Conservation (phyloP, 2,329 filamentous ascomycete species). For the Penicillium sp. region DNA sequence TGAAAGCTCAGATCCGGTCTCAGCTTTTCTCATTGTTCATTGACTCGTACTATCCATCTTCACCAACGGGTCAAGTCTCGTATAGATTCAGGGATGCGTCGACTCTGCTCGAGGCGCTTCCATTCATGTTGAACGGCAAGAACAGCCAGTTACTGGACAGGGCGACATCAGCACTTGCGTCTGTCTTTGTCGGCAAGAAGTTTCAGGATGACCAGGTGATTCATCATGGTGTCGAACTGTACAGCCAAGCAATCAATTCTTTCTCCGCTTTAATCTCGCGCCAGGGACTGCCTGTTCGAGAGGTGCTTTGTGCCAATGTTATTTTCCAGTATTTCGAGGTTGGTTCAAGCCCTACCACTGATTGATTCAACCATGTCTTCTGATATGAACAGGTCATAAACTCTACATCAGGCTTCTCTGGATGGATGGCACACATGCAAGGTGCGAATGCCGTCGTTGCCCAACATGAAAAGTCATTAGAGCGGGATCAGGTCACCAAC, state of each 20-base stretch:
- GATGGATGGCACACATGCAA: slow-evolving; percentile 25
- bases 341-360: not conserved
- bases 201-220: slow-evolving; percentile 17
- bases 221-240: slow-evolving; percentile 16
- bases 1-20: slow-evolving; percentile 23
- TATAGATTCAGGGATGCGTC: slow-evolving; percentile 15
- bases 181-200: slow-evolving; percentile 24
- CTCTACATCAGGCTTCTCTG: slow-evolving; percentile 20
- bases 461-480: slow-evolving; percentile 15
- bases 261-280: slow-evolving; percentile 18
- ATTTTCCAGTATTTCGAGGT: slow-evolving; percentile 26
- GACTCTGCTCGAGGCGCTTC: slow-evolving; percentile 18
- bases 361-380: not conserved
- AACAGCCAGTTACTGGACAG: slow-evolving; percentile 23
- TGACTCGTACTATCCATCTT: slow-evolving; percentile 22
- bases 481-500: slow-evolving; percentile 14
- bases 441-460: slow-evolving; percentile 23
- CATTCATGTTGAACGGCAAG: slow-evolving; percentile 15
- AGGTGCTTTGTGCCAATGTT: slow-evolving; percentile 22
- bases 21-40: slow-evolving; percentile 24
- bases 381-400: slow-evolving; percentile 18
- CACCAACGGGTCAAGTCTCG: slow-evolving; percentile 11
- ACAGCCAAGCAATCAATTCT: slow-evolving; percentile 20
- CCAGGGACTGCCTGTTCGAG: slow-evolving; percentile 16
- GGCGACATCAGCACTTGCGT: slow-evolving; percentile 21